Base-by-base conservation (phyloP, 2,329 filamentous ascomycete genomes). In the Colletotrichum plurivorum region DNA sequence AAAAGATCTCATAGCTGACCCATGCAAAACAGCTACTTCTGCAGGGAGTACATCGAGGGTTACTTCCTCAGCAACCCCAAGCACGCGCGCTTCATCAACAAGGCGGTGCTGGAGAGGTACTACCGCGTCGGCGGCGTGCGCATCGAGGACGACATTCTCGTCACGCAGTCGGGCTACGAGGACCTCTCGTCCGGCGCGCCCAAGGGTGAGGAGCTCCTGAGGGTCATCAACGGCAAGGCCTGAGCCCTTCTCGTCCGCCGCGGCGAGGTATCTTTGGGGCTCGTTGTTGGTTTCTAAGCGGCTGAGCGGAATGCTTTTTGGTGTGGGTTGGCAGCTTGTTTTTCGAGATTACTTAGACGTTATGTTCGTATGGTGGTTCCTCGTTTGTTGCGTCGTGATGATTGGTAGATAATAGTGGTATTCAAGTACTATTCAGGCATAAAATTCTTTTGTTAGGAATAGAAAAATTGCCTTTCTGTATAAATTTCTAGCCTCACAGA, bases 61-160 rank as follows among this genome's bases (percentile, higher is more conserved):
- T 91, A 90, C 76, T 88, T 93, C 76, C 84, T 92, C 73, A 84
- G 86, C 59, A 84, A 88, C 67, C 81, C 85, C 2, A 81, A 83
- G 64, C 89, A 92, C 76, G 83, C 85, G 46, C 84, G 85, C 67
- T 93, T 88, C 74, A 91, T 96, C 75, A 87, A 95, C 79, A 82
- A 83, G 72, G 83, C 85, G 5, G 86, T 91, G 5, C 80, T 96
- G 56, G 89, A 90, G 69, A 83, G 82, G 71, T 95, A 92, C 78
- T 95, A 93, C 84, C 83, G 82, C 27, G 91, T 98, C 1, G 96
- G 95, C 16, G 96, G 96, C 41, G 94, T 97, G 27, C 88, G 96
- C 54, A 97, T 98, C 70, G 96, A 99, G 82, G 94, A 98, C 76
- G 93, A 95, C 78, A 87, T 98, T 46, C 84, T 96, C 22, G 90